Evolutionary conservation across 495 filamentous ascomycete genomes (phyloP), one percentile per base, ranked within the genome.

Genomic region (Neurospora sp.): DNA sequence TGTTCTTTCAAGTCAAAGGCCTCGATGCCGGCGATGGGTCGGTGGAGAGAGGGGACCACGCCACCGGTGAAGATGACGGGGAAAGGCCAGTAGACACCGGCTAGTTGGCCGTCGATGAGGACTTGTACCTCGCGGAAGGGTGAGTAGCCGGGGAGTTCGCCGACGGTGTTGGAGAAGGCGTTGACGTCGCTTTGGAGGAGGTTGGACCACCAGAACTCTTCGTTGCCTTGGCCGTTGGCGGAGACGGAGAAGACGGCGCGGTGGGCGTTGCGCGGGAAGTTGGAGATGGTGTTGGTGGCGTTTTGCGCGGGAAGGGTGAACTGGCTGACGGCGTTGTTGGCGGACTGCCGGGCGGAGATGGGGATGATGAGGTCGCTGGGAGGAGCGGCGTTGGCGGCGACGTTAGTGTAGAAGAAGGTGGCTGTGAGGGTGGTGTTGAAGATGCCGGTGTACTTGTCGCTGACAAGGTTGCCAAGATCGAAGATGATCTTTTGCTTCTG

Each of bases 151-250:
- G 90, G 90, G 2, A 95, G 83, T 20, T 83, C 81, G 9, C 87
- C 90, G 3, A 84, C 85, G 14, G 83, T 83, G 9, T 79, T 77
- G 45, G 81, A 81, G 79, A 95, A 97, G 3, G 89, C 89, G 40
- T 87, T 74, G 1, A 84, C 84, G 72, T 92, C 88, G 4, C 86
- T 85, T 8, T 86, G 85, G n/a, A 92, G 85, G 4, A 93, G 91
- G 80, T 96, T 96, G 27, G 87, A 88, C 86, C 91, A 97, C 93
- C 94, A 97, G 77, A 97, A 97, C 75, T 97, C 94, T 77, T 97
- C 94, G 1, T 82, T 81, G 0, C 87, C 86, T 76, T 97, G 94
- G 0, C 93, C 94, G 77, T 90, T 92, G 14, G 93, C 91, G 0
- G 89, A 89, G 4, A 97, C 84, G 5, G 91, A 89, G 41, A 96